phyloP scores from a whole-genome alignment of 2,329 filamentous ascomycete species.

The Sporothrix pallida region DNA sequence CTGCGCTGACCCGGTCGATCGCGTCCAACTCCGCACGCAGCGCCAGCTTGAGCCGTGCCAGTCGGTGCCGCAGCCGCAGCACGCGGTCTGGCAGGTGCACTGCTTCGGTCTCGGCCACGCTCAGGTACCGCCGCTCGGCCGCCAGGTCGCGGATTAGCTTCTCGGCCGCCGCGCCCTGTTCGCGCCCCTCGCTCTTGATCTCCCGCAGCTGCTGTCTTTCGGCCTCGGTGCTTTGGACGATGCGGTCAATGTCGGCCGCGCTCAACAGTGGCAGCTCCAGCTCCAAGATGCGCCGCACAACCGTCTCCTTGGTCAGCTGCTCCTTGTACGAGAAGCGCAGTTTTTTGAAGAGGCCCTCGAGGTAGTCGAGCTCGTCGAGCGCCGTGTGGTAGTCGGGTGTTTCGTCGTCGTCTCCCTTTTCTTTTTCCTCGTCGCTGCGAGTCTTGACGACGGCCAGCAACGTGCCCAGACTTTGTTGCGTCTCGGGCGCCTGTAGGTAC shows the following conservation, averaged over 20 bases:
- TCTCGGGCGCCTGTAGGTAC: conserved; percentile 32
- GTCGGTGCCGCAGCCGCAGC: conserved; percentile 35
- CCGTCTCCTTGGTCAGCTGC: conserved; percentile 98
- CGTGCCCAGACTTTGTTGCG: conserved; percentile 34
- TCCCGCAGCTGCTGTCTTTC: conserved; percentile 78
- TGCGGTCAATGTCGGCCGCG: conserved; percentile 77
- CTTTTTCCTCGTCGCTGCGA: neutral
- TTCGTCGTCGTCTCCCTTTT: neutral
- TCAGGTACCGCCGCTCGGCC: conserved; percentile 54
- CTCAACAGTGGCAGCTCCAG: conserved; percentile 87
- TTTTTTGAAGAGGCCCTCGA: conserved; percentile 95
- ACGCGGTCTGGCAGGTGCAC: conserved; percentile 51
- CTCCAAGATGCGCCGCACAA: conserved; percentile 88
- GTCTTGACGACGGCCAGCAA: conserved; percentile 35
- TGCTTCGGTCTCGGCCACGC: conserved; percentile 55
- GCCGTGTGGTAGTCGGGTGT: conserved; percentile 36
- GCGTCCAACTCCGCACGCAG: conserved; percentile 71
- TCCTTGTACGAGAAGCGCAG: conserved; percentile 97
- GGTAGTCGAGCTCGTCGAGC: conserved; percentile 74
- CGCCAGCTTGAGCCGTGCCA: conserved; percentile 63
- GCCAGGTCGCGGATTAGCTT: conserved; percentile 64
- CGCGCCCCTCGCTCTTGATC: conserved; percentile 78
- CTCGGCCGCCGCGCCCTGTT: conserved; percentile 76
- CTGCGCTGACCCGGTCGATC: conserved; percentile 59
- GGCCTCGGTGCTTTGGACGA: conserved; percentile 68